Evolutionary conservation across 176 grass and related monocot species (phyloP), one percentile per base, ranked within the genome.

Genomic region (Pontederia crassipes): DNA sequence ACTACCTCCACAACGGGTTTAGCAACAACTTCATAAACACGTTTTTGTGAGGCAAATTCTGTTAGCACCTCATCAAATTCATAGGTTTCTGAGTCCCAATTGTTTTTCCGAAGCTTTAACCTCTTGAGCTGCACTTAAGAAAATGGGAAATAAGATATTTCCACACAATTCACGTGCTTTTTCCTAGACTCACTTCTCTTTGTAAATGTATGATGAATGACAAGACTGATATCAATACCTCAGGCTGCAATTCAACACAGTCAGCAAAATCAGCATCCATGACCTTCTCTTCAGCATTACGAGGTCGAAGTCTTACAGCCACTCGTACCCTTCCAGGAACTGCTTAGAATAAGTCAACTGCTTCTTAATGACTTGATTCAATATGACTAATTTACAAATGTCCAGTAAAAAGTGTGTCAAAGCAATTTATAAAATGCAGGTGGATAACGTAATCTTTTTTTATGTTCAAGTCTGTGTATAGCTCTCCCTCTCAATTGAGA

Each of bases 1-100:
- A 40, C 65, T 93, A 98, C 94, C 94, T 98, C 94, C 2, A 98
- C 88, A 67, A 98, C 94, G 55, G 94, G 94, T 78, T 98, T 98
- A n/a, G 94, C 85, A 48, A 98, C 94, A 59, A 93, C 94, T 86
- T 98, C 94, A 57, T 98, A 98, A 52, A 98, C 94, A 78, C 94
- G 80, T 77, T 98, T 98, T 65, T 98, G 94, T 59, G 94, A 98
- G 68, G 94, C 72, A 69, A 89, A 98, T 84, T 98, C 94, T 16
- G 94, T 98, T 52, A 98, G 88, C 58, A 98, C 77, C 78, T 98
- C 94, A 45, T 98, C 94, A 8, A 98, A 98, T 49, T 93, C 82
- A 55, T 86, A 98, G 54, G 94, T 98, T 46, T 98, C 94, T 14
- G 82, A 89, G 13, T 98, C 94, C 94, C 94, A 98, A 62, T 98